A percentile compares a stretch with the other conserved stretches of the same genome.
These are phyloP conservation scores for Xylaria sp. DNA, from an alignment of 2,329 filamentous ascomycete species.

Conservation along the genomic window DNA sequence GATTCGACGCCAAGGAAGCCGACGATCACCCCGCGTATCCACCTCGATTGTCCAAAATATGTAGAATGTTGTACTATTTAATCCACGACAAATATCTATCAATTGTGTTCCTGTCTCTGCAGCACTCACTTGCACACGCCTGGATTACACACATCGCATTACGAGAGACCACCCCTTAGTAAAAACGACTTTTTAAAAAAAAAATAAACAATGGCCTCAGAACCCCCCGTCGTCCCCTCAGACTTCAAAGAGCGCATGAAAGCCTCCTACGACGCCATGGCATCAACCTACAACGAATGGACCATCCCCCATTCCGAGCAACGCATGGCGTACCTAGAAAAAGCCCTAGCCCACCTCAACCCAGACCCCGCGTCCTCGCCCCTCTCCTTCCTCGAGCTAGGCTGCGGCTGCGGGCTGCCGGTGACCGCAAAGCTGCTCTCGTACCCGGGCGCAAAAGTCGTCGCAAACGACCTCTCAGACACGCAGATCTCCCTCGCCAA, in stretches of 20 bases:
- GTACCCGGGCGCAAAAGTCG: slow-evolving; percentile 42
- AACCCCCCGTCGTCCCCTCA: slow-evolving; percentile 10
- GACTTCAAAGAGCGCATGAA: slow-evolving; percentile 55
- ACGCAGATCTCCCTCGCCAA: slow-evolving; percentile 52
- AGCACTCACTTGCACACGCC: neutral
- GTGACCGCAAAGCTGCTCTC: slow-evolving; percentile 52
- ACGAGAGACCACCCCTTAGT: too few species aligned
- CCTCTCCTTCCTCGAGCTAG: slow-evolving; percentile 54
- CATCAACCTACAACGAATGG: slow-evolving; percentile 55
- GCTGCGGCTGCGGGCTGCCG: slow-evolving; percentile 56
- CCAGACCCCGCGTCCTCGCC: neutral
- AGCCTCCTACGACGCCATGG: slow-evolving; percentile 55
- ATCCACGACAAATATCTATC: neutral
- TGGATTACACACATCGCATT: too few species aligned
- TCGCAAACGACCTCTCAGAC: slow-evolving; percentile 57
- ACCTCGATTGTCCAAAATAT: too few species aligned
- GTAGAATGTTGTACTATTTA: neutral
- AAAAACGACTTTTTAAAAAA: neutral
- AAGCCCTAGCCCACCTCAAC: slow-evolving; percentile 48
- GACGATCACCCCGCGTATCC: neutral
- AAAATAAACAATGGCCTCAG: slow-evolving; percentile 13
- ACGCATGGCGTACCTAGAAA: slow-evolving; percentile 52
- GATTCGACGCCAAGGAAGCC: neutral
- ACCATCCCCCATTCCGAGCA: slow-evolving; percentile 48
- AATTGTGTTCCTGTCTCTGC: neutral